A percentile compares a stretch with the other conserved stretches of the same genome.
phyloP scores from a whole-genome alignment of 1,284 basidiomycete genomes.

The Ceraceosorus bombacis region DNA sequence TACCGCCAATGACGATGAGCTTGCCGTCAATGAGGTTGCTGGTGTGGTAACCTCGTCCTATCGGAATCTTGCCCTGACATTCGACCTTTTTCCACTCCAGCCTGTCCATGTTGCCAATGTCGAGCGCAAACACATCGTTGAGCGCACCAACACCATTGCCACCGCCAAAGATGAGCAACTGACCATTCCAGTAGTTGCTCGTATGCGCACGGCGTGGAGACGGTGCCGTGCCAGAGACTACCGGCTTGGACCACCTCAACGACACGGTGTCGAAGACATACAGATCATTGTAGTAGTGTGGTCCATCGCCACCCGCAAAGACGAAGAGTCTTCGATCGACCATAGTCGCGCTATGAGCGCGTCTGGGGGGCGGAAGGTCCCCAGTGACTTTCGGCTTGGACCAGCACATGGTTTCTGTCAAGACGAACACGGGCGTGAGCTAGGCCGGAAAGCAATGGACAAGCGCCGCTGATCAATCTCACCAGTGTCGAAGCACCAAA shows the following conservation, averaged over 20 bases:
- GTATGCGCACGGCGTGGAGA: conserved; percentile 76
- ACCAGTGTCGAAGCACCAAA: conserved; percentile 75
- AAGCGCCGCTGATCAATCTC: neutral
- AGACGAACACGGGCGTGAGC: neutral
- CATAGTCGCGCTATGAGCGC: conserved; percentile 79
- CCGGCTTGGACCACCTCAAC: conserved; percentile 26
- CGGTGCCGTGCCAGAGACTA: conserved; percentile 49
- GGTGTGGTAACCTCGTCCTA: conserved; percentile 78
- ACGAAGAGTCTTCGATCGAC: conserved; percentile 69
- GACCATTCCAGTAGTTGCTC: conserved; percentile 64
- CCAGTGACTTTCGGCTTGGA: conserved; percentile 66
- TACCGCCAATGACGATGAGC: conserved; percentile 71
- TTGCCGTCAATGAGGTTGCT: conserved; percentile 75
- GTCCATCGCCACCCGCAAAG: conserved; percentile 77
- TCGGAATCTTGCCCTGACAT: conserved; percentile 45
- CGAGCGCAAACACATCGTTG: conserved; percentile 81
- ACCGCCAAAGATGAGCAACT: conserved; percentile 80
- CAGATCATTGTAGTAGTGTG: conserved; percentile 57
- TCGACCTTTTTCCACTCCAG: conserved; percentile 58
- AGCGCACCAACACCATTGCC: conserved; percentile 80
- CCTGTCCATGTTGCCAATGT: conserved; percentile 57
- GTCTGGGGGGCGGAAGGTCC: conserved; percentile 68
- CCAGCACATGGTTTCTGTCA: conserved; percentile 80
- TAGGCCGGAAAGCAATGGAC: neutral
- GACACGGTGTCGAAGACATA: conserved; percentile 69